phyloP scores from a whole-genome alignment of 768 basidiomycete genomes.

The Flagelloscypha sp. region DNA sequence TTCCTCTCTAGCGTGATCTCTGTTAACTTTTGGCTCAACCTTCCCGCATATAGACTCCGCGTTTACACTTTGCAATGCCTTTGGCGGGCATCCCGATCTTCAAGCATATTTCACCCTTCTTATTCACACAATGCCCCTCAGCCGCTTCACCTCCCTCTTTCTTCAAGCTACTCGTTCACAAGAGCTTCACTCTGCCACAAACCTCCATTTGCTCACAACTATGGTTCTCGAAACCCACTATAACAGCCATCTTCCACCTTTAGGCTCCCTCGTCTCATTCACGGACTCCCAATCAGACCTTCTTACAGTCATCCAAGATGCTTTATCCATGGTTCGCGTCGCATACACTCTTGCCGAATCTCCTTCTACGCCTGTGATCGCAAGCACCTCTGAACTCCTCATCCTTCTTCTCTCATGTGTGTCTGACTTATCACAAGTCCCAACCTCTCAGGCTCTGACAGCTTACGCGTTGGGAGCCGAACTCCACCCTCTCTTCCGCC shows the following conservation, averaged over 20 bases:
- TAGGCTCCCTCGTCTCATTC: conserved; percentile 48
- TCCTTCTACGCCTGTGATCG: conserved; percentile 37
- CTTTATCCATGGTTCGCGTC: conserved; percentile 48
- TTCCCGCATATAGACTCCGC: conserved; percentile 47
- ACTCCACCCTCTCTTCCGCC: conserved; percentile 26
- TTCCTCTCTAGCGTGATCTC: neutral
- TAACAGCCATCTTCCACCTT: conserved; percentile 41
- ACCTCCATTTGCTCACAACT: conserved; percentile 63
- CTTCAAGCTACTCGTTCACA: conserved; percentile 59
- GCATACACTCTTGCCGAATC: conserved; percentile 38
- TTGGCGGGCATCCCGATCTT: conserved; percentile 64
- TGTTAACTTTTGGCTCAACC: conserved; percentile 1
- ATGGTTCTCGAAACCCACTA: conserved; percentile 59
- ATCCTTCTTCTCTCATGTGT: conserved; percentile 54
- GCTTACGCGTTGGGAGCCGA: conserved; percentile 19
- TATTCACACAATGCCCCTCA: conserved; percentile 47
- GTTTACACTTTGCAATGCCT: conserved; percentile 54
- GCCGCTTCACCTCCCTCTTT: conserved; percentile 56
- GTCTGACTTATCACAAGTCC: conserved; percentile 52
- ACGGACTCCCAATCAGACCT: conserved; percentile 40
- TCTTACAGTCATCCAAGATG: conserved; percentile 52
- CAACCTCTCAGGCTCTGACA: conserved; percentile 50
- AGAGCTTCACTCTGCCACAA: conserved; percentile 54
- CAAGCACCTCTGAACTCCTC: conserved; percentile 57
- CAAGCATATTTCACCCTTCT: conserved; percentile 57